Evolutionary conservation across 768 basidiomycete genomes (phyloP), one percentile per base, ranked within the genome.

Genomic region (Tylopilus vinaceipallidus): DNA sequence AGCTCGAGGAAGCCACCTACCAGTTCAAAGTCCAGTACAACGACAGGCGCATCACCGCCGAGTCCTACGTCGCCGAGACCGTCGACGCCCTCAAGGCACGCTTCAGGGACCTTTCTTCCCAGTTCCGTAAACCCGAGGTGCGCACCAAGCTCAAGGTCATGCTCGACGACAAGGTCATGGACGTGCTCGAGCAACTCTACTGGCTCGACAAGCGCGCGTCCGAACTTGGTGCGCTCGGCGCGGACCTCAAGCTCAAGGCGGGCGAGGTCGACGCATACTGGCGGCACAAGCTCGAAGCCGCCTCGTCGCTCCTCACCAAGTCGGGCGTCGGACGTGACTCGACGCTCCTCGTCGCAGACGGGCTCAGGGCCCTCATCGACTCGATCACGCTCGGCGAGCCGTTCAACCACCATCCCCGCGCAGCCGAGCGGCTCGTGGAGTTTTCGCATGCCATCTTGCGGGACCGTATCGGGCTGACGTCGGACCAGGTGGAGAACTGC

Each of bases 1-100:
- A 99, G 66, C 77, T 99, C 9, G 97, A 99, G 69, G 97, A 98
- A 62, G 86, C 97, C 3, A 86, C 86, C 12, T 99, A 99, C 67
- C 97, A 98, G 68, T 99, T 99, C 82, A 99, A 99, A 71, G 97
- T 99, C 2, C 88, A 95, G 67, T 92, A 91, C 73, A 99, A 99
- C 64, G 97, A 99, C 71, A 84, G 92, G 20, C 81, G 91, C 20
- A 90, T 98, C 52, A 88, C 90, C 1, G 86, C 97, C 11, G 97
- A 99, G 68, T 94, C 92, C 2, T 99, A 99, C 65, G 91, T 99
- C 41, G 95, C 97, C 7, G 97, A 98, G 71, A 94, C 95, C 2
- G 86, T 98, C 70, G 97, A 99, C 63, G 75, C 80, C 6, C 82
- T 99, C 54, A 99, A 99, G 72, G 78, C 79, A 0, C 82, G 86